Evolutionary conservation across 345 rosid genomes (phyloP).

Genomic region (Citrus mangshanensis): DNA sequence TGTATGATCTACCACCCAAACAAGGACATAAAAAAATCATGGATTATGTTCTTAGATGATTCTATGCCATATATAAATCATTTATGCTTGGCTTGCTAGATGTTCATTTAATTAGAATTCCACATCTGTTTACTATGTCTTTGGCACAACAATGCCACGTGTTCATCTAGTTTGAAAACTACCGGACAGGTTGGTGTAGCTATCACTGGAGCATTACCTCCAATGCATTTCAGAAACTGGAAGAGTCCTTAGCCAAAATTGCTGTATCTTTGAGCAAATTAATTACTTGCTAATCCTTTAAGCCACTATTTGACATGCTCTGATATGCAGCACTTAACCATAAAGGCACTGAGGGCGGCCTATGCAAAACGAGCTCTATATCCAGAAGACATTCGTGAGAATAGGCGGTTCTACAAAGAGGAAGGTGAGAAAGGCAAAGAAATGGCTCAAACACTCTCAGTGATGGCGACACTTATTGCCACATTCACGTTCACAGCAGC

Average conservation of each 20-base stretch:
- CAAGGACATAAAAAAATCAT: neutral
- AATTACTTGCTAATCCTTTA: neutral
- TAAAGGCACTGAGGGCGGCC: neutral
- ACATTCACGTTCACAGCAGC: constrained; percentile 25
- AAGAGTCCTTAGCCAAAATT: neutral
- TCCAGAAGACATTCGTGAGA: neutral
- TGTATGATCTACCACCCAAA: neutral
- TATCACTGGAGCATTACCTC: neutral
- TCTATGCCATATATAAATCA: too few relatives aligned
- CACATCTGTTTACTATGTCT: neutral
- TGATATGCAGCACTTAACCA: neutral
- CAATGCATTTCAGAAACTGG: too few relatives aligned
- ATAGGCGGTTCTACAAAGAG: neutral
- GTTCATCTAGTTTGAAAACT: too few relatives aligned
- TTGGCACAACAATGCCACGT: too few relatives aligned
- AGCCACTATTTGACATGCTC: neutral
- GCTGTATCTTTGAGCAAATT: neutral
- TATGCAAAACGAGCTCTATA: neutral
- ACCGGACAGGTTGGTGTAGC: too few relatives aligned
- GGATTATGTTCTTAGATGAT: neutral
- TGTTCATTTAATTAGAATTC: neutral
- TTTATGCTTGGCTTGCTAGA: too few relatives aligned
- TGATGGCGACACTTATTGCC: constrained; percentile 20
- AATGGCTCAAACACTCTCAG: constrained; percentile 12
- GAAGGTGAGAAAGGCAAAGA: neutral